Conservation (phyloP, 345 rosid genomes). For the Cardamine chenopodiifolia region DNA sequence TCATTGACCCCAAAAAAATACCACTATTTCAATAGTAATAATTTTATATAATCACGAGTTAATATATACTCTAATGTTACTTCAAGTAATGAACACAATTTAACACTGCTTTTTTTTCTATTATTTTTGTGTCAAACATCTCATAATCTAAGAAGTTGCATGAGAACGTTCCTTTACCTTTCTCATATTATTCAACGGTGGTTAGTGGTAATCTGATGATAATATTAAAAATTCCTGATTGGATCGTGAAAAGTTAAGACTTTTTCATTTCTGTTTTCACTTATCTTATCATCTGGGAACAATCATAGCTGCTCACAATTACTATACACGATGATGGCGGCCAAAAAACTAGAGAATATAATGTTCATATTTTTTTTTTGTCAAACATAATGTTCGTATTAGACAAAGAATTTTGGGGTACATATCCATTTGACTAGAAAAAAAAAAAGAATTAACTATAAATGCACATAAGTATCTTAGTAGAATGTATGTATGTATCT, state of each 20-base stretch:
- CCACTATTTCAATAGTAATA: background rate
- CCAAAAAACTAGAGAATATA: background rate
- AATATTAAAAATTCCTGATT: background rate
- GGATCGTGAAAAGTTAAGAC: constrained; percentile 2
- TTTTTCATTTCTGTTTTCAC: background rate
- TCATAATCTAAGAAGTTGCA: background rate
- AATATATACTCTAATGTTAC: background rate
- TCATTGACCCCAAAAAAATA: background rate
- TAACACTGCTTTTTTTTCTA: background rate
- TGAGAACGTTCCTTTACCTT: background rate
- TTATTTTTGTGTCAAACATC: background rate
- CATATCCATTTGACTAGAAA: too few species aligned
- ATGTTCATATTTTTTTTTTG: too few species aligned
- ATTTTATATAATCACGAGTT: background rate
- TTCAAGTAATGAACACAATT: background rate
- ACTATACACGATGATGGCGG: background rate
- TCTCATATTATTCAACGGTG: background rate
- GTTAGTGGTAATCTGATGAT: constrained; percentile 23
- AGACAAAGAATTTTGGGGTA: too few species aligned
- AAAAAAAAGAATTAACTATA: too few species aligned
- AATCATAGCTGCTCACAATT: background rate
- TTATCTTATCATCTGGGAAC: background rate
- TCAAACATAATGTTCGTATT: too few species aligned
- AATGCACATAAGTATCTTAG: too few species aligned
- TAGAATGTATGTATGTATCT: too few species aligned